Evolutionary conservation across 2,329 filamentous ascomycete species (phyloP).

Genomic region (Cladosporium sp.): DNA sequence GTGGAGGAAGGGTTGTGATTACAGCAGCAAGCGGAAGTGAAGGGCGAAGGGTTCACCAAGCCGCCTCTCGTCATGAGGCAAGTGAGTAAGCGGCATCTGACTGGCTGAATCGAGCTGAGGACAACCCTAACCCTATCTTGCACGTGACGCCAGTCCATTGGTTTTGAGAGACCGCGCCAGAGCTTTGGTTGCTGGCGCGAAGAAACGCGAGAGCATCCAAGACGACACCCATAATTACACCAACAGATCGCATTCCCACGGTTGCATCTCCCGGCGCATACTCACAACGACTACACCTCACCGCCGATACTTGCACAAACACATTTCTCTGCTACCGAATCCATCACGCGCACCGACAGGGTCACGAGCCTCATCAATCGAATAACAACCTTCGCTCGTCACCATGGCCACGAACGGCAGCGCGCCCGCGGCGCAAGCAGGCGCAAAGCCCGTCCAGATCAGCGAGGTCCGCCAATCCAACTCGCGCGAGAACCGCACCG

Average conservation of each 20-base stretch:
- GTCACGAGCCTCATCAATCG: neutral
- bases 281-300: neutral
- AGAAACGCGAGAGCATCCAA: slow-evolving; percentile 7
- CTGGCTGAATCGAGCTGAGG: neutral
- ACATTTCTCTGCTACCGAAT: slow-evolving; percentile 1
- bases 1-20: neutral
- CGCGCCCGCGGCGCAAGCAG: slow-evolving; percentile 20
- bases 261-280: neutral
- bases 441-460: slow-evolving; percentile 32
- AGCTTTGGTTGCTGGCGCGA: neutral
- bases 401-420: slow-evolving; percentile 26
- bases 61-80: neutral
- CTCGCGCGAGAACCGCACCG: slow-evolving; percentile 84
- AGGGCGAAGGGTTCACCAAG: slow-evolving; percentile 8
- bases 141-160: neutral
- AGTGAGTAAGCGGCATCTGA: slow-evolving; percentile 7
- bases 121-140: neutral
- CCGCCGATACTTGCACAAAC: neutral
- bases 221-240: neutral
- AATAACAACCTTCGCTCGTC: neutral
- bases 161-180: slow-evolving; percentile 3
- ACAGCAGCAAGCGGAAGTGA: slow-evolving; percentile 1
- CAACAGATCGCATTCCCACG: neutral
- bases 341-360: neutral
- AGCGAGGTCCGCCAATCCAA: slow-evolving; percentile 31